Evolutionary conservation across 2,329 filamentous ascomycete species (phyloP), one percentile per base, ranked within the genome.

Genomic region (Nemania sp.): DNA sequence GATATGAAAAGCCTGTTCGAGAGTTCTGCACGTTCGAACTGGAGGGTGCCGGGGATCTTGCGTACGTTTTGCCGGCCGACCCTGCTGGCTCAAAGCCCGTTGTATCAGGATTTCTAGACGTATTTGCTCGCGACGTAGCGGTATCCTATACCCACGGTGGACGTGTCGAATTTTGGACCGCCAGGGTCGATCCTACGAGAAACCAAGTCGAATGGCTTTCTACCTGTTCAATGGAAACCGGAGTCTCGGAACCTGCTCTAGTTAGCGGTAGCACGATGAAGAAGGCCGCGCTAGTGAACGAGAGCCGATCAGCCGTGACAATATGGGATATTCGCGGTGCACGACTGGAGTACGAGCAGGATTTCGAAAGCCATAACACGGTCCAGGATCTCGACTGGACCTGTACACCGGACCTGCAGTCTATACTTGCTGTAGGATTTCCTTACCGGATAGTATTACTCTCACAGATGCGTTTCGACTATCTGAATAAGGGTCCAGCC

Each of bases 341-440:
- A 2, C 86, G 91, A 58, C 79, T 96, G 5, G 92, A 97, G 69
- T 91, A 90, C 66, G 82, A 89, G 57, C 83, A 93, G 64, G 80
- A 84, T 24, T 94, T 91, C 60, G 81, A 87, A 60, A 79, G 80
- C 11, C 81, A 88, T 55, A 88, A 94, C 63, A 81, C 80, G 5
- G 91, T 97, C 34, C 85, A 88, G 59, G 92, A 96, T 70, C 81
- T 97, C 11, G 91, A 96, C 70, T 97, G 93, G 93, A 93, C 91
- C 1, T 93, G 90, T 3, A 96, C 92, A 0, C 91, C 91, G 0
- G 90, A 96, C 68, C 86, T 85, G 43, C 91, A 96, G 66, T 93
- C 90, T 1, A 91, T 97, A 50, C 77, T 97, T 17, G 90, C 92
- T 1, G 90, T 97, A n/a, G 91, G 92, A 0, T 96, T 96, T 66